Evolutionary conservation across 2,329 filamentous ascomycete genomes (phyloP).

Genomic region (Sarocladium oryzae): DNA sequence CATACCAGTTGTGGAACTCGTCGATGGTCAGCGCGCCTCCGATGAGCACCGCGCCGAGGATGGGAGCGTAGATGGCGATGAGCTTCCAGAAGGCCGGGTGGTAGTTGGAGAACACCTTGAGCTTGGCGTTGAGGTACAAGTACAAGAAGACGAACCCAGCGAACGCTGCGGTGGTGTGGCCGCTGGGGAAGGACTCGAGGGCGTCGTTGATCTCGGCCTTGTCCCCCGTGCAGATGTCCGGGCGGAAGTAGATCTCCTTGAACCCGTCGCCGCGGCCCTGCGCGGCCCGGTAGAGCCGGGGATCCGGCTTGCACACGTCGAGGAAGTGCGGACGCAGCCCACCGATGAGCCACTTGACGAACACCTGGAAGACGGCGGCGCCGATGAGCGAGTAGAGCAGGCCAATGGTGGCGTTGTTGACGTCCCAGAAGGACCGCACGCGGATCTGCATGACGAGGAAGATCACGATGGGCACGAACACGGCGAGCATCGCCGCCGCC

Average conservation of each 20-base stretch:
- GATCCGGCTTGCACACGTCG: constrained; percentile 56
- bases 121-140: constrained; percentile 71
- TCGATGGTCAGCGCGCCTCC: constrained; percentile 65
- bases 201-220: constrained; percentile 58
- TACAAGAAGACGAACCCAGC: constrained; percentile 65
- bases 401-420: constrained; percentile 65
- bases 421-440: constrained; percentile 61
- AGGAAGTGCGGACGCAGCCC: constrained; percentile 68
- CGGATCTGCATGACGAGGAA: constrained; percentile 62
- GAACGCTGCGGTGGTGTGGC: constrained; percentile 68
- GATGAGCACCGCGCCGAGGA: constrained; percentile 62
- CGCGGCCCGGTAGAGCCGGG: constrained; percentile 13
- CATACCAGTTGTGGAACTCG: constrained; percentile 71
- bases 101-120: constrained; percentile 69
- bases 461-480: constrained; percentile 57
- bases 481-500: constrained; percentile 59
- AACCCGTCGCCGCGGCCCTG: constrained; percentile 44
- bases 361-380: constrained; percentile 70
- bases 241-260: constrained; percentile 59
- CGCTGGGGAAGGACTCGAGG: constrained; percentile 65
- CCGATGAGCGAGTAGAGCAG: constrained; percentile 64
- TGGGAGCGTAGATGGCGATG: constrained; percentile 54
- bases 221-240: constrained; percentile 64
- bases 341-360: constrained; percentile 69
- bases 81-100: constrained; percentile 71